Base-by-base conservation (phyloP, 257 asterid species). In the Verbascum thapsus region DNA sequence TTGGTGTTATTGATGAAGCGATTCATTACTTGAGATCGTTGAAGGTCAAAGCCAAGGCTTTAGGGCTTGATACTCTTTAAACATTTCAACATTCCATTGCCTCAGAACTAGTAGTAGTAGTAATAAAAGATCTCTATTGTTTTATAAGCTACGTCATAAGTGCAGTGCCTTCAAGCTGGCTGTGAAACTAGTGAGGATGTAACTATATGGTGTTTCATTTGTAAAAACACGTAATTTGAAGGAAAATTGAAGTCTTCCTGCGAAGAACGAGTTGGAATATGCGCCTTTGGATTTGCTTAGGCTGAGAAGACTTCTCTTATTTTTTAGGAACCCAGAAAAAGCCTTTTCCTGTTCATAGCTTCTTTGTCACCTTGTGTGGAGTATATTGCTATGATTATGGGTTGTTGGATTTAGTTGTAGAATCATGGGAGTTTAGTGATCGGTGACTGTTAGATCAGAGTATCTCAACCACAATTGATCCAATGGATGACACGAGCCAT, bases 1-100 rank as follows among this genome's bases (percentile, higher is more conserved):
- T 74, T 40, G 77, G 58, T 45, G 90, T 89, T 57, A 81, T 91
- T 26, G 96, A 88, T 44, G 91, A 83, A 65, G 95, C 98, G 5
- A 85, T 91, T 35, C 70, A 42, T 34, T 91, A 76, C 81, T 74
- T 91, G 83, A 86, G 78, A 67, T 71, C 86, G 43, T 76, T 91
- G 80, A 91, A 81, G 76, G 83, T 44, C 59, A 63, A 91, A 76
- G 97, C 86, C 71, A 69, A 60, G 83, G 81, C 85, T 22, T 71
- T 86, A 22, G 95, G 96, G 41, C 83, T 91, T 12, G 84, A 73
- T 48, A 3, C 83, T 15, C 72, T 77, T 5, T 87, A 76, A 81
- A 16, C n/a, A n/a, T 4, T 38, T 35, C 58, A 10, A 32, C 35
- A 37, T 20, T 40, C 63, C 55, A 26, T 38, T 58, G 22, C 56